Conservation (phyloP, 2,329 filamentous ascomycete genomes). For the Lecanicillium sp. region DNA sequence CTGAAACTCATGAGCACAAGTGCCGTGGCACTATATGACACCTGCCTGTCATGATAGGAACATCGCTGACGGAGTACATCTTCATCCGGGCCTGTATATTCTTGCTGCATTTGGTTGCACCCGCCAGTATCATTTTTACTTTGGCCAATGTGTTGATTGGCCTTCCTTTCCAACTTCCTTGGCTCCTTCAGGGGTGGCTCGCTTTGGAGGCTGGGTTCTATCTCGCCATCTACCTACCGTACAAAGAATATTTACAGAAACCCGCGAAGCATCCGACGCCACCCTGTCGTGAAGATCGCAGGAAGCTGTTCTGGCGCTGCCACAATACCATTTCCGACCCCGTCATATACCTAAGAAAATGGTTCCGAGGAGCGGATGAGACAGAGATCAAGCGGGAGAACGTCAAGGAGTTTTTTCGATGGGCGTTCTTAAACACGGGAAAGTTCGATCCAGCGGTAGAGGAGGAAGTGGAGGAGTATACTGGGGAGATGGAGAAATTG, state of each 20-base stretch:
- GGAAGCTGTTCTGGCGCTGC: constrained; percentile 41
- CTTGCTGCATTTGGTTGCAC: constrained; percentile 38
- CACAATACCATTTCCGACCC: constrained; percentile 42
- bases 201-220: constrained; percentile 47
- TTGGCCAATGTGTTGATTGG: constrained; percentile 18
- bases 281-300: constrained; percentile 34
- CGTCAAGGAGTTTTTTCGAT: constrained; percentile 51
- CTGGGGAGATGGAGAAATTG: constrained; percentile 39
- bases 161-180: constrained; percentile 18
- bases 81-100: constrained; percentile 39
- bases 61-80: constrained; percentile 16
- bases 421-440: constrained; percentile 47
- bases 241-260: constrained; percentile 39
- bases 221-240: constrained; percentile 42
- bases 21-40: not conserved
- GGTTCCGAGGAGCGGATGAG: constrained; percentile 46
- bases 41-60: constrained; percentile 7
- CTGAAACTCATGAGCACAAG: not conserved
- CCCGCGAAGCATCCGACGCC: constrained; percentile 40
- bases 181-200: constrained; percentile 32
- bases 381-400: constrained; percentile 50
- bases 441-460: constrained; percentile 34
- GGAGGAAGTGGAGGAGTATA: constrained; percentile 48
- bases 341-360: constrained; percentile 43
- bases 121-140: constrained; percentile 38